Conservation (phyloP, 208 protist species). For the Acanthamoeba sp. region DNA sequence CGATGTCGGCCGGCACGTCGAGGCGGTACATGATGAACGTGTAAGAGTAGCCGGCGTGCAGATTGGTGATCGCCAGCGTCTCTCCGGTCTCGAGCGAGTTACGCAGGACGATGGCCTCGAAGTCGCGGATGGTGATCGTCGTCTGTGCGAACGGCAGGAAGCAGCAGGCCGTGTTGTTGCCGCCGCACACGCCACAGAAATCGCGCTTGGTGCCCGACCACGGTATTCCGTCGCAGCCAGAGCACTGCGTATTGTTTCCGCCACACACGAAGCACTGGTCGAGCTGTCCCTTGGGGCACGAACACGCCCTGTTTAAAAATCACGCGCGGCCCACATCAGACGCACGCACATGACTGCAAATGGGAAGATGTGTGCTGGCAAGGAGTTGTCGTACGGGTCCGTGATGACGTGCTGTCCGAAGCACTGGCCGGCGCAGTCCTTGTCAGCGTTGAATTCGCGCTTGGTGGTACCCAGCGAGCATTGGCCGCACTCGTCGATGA, state of each 20-base stretch:
- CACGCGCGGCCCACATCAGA: no score
- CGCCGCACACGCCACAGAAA: conserved; percentile 73
- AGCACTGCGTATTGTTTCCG: conserved; percentile 59
- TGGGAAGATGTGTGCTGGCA: no score
- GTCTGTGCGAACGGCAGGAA: conserved; percentile 64
- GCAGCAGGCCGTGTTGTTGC: conserved; percentile 67
- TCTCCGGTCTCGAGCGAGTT: conserved; percentile 47
- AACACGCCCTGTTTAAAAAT: background rate
- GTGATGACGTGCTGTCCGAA: conserved; percentile 51
- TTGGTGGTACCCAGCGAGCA: conserved; percentile 22
- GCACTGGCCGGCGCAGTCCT: conserved; percentile 59
- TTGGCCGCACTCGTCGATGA: conserved; percentile 19
- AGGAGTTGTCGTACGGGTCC: conserved; percentile 51
- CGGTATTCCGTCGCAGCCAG: conserved; percentile 49
- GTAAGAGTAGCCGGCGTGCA: background rate
- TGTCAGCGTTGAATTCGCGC: conserved; percentile 44
- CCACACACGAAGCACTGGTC: conserved; percentile 53
- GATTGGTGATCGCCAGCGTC: conserved; percentile 56
- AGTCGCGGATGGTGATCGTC: background rate
- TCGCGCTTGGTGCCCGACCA: background rate
- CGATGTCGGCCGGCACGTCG: conserved; percentile 53
- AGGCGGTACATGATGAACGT: conserved; percentile 57
- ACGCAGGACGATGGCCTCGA: conserved; percentile 55
- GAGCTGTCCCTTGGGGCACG: background rate
- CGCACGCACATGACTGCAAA: background rate